A percentile compares a stretch with the other conserved stretches of the same genome.
phyloP scores from a whole-genome alignment of 768 basidiomycete species.

The Galerina sulciceps region DNA sequence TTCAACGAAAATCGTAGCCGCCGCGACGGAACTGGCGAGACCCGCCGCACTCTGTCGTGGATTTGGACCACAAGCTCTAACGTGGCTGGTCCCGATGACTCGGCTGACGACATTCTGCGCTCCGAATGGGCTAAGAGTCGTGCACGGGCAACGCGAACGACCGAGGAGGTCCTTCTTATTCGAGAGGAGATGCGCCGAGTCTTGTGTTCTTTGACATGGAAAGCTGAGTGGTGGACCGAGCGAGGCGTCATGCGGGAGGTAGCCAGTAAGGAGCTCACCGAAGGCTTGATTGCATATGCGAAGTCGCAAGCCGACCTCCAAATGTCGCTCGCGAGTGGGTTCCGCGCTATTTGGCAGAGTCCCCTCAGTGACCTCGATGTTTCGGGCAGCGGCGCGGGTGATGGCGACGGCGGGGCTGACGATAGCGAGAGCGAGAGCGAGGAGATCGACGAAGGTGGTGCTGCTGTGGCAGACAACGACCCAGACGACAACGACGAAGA shows the following conservation, averaged over 20 bases:
- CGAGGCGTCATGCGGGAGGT: no score
- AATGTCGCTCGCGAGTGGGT: conserved; percentile 9
- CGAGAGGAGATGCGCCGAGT: conserved; percentile 16
- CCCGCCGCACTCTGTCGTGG: conserved; percentile 2
- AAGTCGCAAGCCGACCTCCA: not conserved
- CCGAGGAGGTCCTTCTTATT: conserved; percentile 25
- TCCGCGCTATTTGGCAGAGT: conserved; percentile 16
- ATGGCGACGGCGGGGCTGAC: not conserved
- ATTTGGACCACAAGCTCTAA: not conserved
- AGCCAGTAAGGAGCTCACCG: not conserved
- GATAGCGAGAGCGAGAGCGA: no score
- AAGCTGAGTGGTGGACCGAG: no score
- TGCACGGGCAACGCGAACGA: conserved; percentile 11
- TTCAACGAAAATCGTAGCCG: not conserved
- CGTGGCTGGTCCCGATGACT: not conserved
- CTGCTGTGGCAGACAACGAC: no score
- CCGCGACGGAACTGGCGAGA: conserved; percentile 8
- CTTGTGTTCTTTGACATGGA: not conserved
- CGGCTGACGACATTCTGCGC: conserved; percentile 17
- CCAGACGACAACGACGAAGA: no score
- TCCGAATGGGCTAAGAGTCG: conserved; percentile 27
- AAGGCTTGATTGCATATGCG: no score
- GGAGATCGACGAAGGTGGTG: no score
- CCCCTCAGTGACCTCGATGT: no score
- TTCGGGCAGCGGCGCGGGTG: no score